Evolutionary conservation across 768 basidiomycete genomes (phyloP).

Genomic region (Botryobasidium botryosum): DNA sequence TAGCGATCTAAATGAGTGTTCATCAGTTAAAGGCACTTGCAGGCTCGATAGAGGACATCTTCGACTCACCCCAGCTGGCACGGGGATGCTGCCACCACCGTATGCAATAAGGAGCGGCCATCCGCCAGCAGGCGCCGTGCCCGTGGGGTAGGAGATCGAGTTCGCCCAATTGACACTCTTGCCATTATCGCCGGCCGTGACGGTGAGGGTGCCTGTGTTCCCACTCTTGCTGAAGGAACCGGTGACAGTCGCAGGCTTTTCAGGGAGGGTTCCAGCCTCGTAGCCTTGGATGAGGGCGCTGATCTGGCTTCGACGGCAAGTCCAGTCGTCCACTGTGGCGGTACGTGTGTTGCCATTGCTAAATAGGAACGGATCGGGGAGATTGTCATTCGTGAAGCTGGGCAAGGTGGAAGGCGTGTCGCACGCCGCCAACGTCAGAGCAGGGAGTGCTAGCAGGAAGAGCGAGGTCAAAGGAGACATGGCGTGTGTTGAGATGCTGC

Average conservation of each 20-base stretch:
- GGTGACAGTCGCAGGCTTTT: conserved; percentile 29
- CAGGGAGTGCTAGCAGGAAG: too few relatives aligned
- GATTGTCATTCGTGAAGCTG: conserved; percentile 14
- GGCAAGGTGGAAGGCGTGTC: too few relatives aligned
- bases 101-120: conserved; percentile 38
- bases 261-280: conserved; percentile 35
- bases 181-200: conserved; percentile 31
- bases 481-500: too few relatives aligned
- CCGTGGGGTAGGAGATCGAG: conserved; percentile 28
- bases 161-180: conserved; percentile 34
- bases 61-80: conserved; percentile 20
- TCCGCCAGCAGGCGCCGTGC: conserved; percentile 22
- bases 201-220: conserved; percentile 25
- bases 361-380: conserved; percentile 41
- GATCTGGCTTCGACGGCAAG: conserved; percentile 35
- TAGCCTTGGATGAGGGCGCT: conserved; percentile 32
- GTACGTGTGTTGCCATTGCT: conserved; percentile 26
- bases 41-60: conserved; percentile 24
- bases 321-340: conserved; percentile 33
- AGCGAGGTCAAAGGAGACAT: too few relatives aligned
- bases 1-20: conserved; percentile 14
- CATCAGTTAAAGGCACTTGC: background rate
- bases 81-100: conserved; percentile 27
- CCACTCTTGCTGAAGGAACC: conserved; percentile 29
- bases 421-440: too few relatives aligned